Evolutionary conservation across 129 eudicot species (phyloP).

Genomic region (Lactuca sativa): DNA sequence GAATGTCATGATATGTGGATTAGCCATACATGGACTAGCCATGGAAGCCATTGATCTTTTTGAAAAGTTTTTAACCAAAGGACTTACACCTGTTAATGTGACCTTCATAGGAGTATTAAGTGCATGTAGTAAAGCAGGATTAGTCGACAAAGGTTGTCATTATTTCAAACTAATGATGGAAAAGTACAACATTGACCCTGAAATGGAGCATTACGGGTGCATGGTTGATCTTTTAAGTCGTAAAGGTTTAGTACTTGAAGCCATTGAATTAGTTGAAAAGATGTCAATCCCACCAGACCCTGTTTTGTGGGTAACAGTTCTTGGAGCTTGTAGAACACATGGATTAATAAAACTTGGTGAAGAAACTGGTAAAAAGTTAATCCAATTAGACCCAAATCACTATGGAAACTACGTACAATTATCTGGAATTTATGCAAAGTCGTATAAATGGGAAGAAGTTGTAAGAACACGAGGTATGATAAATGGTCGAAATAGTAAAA

Average conservation of each 20-base stretch:
- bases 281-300: constrained; percentile 30
- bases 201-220: constrained; percentile 45
- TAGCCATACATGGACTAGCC: constrained; percentile 34
- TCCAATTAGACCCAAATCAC: constrained; percentile 23
- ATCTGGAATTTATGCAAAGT: constrained; percentile 27
- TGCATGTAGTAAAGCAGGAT: constrained; percentile 32
- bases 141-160: constrained; percentile 31
- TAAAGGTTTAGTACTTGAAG: constrained; percentile 29
- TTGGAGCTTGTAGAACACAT: constrained; percentile 36
- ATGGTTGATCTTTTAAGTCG: constrained; percentile 42
- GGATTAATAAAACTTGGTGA: constrained; percentile 35
- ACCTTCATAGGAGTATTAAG: constrained; percentile 30
- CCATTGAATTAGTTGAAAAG: constrained; percentile 28
- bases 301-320: constrained; percentile 36
- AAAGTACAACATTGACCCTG: constrained; percentile 23
- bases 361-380: constrained; percentile 21
- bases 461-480: constrained; percentile 27
- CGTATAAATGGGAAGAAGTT: constrained; percentile 42
- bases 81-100: constrained; percentile 17
- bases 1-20: constrained; percentile 34
- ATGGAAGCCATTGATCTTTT: constrained; percentile 23
- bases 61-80: constrained; percentile 12
- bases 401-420: constrained; percentile 31
- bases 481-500: constrained; percentile 12
- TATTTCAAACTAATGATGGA: constrained; percentile 34